These are phyloP conservation scores for Globisporangium ultimum DNA, from an alignment of 352 stramenopile genomes.

Conservation along the genomic window DNA sequence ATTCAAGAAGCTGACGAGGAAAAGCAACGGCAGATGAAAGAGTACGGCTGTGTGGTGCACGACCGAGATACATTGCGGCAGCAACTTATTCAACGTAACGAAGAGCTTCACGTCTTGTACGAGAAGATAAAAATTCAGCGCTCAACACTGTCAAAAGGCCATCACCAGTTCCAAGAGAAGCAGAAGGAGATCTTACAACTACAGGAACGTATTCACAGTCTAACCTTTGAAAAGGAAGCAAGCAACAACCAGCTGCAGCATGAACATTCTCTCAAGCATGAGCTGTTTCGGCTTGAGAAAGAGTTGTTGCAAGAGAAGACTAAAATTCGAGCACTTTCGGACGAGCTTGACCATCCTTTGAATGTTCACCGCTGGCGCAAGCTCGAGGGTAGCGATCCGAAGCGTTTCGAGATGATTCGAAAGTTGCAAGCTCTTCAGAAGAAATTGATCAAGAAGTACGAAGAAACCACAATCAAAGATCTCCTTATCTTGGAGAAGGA, in stretches of 20 bases:
- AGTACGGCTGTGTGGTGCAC: constrained; percentile 79
- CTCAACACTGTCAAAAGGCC: constrained; percentile 77
- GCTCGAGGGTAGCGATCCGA: constrained; percentile 86
- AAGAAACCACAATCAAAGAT: constrained; percentile 66
- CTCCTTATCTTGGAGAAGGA: constrained; percentile 85
- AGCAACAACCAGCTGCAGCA: constrained; percentile 65
- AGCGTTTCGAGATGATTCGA: constrained; percentile 84
- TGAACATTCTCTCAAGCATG: constrained; percentile 51
- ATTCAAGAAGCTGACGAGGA: constrained; percentile 91
- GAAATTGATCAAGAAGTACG: constrained; percentile 80
- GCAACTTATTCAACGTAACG: constrained; percentile 86
- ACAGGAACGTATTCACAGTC: constrained; percentile 52
- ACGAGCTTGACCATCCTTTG: constrained; percentile 88
- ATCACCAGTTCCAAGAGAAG: constrained; percentile 72
- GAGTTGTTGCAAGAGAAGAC: constrained; percentile 79
- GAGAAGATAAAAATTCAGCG: constrained; percentile 92
- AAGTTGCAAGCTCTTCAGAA: constrained; percentile 88
- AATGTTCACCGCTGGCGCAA: constrained; percentile 92
- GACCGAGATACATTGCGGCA: constrained; percentile 83
- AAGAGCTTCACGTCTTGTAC: constrained; percentile 86
- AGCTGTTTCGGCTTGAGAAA: constrained; percentile 65
- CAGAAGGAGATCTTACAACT: constrained; percentile 51
- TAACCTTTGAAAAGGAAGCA: constrained; percentile 54
- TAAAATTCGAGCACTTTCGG: constrained; percentile 85
- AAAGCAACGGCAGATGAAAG: constrained; percentile 82